Base-by-base conservation (phyloP, 2,329 filamentous ascomycete genomes). In the Sporothrix luriei region DNA sequence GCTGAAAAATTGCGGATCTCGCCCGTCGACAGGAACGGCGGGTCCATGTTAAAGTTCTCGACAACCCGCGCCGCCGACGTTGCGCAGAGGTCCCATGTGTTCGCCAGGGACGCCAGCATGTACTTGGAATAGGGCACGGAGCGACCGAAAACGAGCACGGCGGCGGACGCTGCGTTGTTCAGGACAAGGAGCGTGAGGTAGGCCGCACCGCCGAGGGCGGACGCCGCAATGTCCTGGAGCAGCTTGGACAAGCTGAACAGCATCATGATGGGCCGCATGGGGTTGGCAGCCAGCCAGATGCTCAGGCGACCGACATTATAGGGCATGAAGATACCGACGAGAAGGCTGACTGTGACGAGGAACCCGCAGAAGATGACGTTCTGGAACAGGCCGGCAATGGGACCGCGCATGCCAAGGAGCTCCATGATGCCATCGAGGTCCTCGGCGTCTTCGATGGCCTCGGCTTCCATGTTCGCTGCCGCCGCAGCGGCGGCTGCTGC, bases 381-480 rank as follows among this genome's bases (percentile, higher is more conserved):
- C 76, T 99, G 95, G 74, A 98, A 88, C 6, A 99, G 85, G 2
- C 93, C 93, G 16, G 91, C 90, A 3, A 99, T 84, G 0, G 95
- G 95, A 0, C 95, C 95, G 76, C 96, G 92, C 91, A 99, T 96
- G 49, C 95, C 95, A 71, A 99, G 91, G 19, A 99, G 87, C 78
- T 99, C 95, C 83, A 99, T 89, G 67, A 99, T 92, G 0, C 95
- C 95, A 77, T 99, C 95, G 19, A 99, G 88, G 76, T 99, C 95
- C 79, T 99, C 95, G 11, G 91, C 91, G 74, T 97, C 91, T 55
- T 94, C 91, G 54, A 93, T 85, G 11, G 89, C 90, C 74, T 92
- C 90, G 68, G 88, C 85, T 68, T 97, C 92, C 48, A 94, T 82
- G 10, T 86, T 90, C 16, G 87, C 88, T 62, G 86, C 87, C 24